Evolutionary conservation across 164 flowering plant species (phyloP), one percentile per base, ranked within the genome.

Genomic region (Annona squamosa): DNA sequence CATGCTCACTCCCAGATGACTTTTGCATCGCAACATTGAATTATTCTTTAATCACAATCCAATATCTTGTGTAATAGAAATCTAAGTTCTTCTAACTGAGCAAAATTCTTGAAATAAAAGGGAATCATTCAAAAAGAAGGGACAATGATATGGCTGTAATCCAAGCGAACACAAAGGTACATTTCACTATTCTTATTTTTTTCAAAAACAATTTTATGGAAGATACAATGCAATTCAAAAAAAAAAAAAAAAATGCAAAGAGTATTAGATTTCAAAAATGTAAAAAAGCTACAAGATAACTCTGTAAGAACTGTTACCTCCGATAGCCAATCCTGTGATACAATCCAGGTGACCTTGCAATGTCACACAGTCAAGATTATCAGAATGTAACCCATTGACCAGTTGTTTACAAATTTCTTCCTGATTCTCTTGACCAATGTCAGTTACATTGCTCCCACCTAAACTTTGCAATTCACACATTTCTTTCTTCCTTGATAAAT

Each of bases 281-380:
- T 1, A 62, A 62, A 48, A 19, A 41, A 18, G 63, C 13, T 1
- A 48, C 17, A 43, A 69, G 52, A 1, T 10, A 48, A 42, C 4
- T 13, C 7, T 45, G 12, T 19, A 26, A 56, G 9, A 72, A 71
- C 61, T 46, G 74, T 73, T 84, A 95, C 99, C 97, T 84, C 96
- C 94, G 79, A 91, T 75, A 75, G 96, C 86, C 75, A 93, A 84
- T 46, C 89, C 90, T 2, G 99, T 86, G 64, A 95, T 82, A 78
- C 89, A 86, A 82, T 89, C 92, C 71, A 77, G 86, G 85, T 93
- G 99, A 57, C 93, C 94, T 67, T 76, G 82, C 81, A 95, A 63
- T 65, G 84, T 84, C 70, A 80, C 76, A 70, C 76, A 82, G 76
- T 85, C 80, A 18, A 88, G 47, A 17, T 74, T 79, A 68, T 87